Base-by-base conservation (phyloP, 164 flowering plant species). In the Macadamia tetraphylla region DNA sequence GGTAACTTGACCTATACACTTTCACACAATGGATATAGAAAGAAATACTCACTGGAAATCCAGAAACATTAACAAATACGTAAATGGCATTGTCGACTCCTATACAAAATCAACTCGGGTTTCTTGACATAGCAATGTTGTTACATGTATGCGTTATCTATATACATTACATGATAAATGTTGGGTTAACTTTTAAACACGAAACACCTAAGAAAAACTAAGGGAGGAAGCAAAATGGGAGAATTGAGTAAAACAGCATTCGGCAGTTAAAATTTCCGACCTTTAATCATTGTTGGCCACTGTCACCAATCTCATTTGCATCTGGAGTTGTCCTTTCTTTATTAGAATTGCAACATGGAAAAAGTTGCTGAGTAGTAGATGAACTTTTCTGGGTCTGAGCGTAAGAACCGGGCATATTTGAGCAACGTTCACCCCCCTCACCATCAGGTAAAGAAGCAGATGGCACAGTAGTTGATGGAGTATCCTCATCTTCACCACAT, bases 401-500 rank as follows among this genome's bases (percentile, higher is more conserved):
- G 73, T 23, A 51, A 44, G 71, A 65, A 53, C 75, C 59, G 1
- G 58, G n/a, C 46, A 74, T 46, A 66, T 61, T 64, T 12, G 72
- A 29, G 63, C 10, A 44, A 9, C 48, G 64, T 11, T 51, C 29
- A 23, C 64, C 60, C 23, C 23, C 23, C 12, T 77, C 75, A 3
- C 64, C 70, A 57, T 72, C 80, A 12, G 79, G 74, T 68, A 62
- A 48, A 61, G 72, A 60, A 57, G 74, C 35, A 58, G 81, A 68
- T 30, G 71, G 52, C 10, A 62, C 71, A 13, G 55, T 40, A 10
- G 70, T 66, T 18, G 67, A 62, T 3, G 76, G 70, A 56, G 74
- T 67, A 67, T 63, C 62, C 63, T 77, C 87, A 13, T 77, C 66
- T 67, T 83, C 91, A 63, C 68, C 69, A 71, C 71, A 68, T 64